Percentiles rank a stretch among this genome's conserved stretches.
phyloP scores from a whole-genome alignment of 148 eudicot species.

The Chenopodium album region DNA sequence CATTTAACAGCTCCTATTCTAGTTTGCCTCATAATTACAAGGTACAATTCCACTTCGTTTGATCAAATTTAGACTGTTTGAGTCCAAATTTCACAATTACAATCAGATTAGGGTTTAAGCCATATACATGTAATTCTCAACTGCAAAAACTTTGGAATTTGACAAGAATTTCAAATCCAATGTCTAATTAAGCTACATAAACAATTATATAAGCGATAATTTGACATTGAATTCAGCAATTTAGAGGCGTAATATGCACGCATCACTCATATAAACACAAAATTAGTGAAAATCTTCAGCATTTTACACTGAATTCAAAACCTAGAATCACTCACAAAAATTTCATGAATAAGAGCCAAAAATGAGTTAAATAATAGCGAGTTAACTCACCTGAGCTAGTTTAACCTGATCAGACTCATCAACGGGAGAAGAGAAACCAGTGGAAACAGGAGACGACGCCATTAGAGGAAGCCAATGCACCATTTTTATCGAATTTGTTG shows the following conservation, averaged over 20 bases:
- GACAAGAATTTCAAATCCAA: background rate
- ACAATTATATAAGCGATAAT: background rate
- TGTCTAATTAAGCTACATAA: background rate
- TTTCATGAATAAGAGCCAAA: background rate
- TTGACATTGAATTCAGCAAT: background rate
- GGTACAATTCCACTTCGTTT: slow-evolving; percentile 4
- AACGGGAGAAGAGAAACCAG: slow-evolving; percentile 36
- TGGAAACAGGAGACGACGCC: slow-evolving; percentile 48
- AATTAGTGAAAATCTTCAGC: slow-evolving; percentile 5
- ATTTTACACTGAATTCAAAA: background rate
- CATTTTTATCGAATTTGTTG: slow-evolving; percentile 11
- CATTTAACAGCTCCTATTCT: background rate
- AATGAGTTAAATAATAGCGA: background rate
- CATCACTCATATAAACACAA: background rate
- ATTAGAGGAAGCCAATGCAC: slow-evolving; percentile 22
- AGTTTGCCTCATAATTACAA: background rate
- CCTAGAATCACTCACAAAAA: background rate
- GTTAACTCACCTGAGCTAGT: slow-evolving; percentile 62
- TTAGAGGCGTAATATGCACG: background rate
- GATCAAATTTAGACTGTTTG: background rate
- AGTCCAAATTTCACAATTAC: background rate
- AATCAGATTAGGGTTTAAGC: background rate
- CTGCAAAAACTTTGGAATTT: background rate
- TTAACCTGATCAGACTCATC: slow-evolving; percentile 75
- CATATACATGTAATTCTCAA: background rate